Evolutionary conservation across 2,329 filamentous ascomycete species (phyloP), one percentile per base, ranked within the genome.

Genomic region (Colletotrichum sp.): DNA sequence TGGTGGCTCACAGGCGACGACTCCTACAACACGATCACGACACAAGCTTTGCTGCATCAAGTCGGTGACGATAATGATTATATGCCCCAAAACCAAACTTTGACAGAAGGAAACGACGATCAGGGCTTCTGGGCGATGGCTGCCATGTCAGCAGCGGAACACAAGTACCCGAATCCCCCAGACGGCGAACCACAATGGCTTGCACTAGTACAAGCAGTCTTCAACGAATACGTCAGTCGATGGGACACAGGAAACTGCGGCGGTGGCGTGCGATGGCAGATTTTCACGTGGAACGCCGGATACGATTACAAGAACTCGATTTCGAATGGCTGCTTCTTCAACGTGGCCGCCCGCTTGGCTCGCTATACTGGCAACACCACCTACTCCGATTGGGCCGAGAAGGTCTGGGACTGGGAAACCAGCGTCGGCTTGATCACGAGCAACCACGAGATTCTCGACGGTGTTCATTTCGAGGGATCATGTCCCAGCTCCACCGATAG

Each of bases 71-170:
- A 91, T 77, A 80, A 82, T 11, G 90, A 94, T 80, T 94, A 89
- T 81, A 93, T 94, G 92, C 93, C 93, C 2, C 80, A 83, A n/a
- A 93, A 93, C 83, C 91, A 93, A 82, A 92, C 91, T 6, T 83
- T 86, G 59, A 89, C 89, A 1, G 84, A 90, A 77, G 93, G 93
- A 77, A 95, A 95, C 83, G 94, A 95, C 78, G 94, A 95, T 80
- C 94, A 95, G 83, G 93, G 94, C 7, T 96, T 97, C 85, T 98
- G 95, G 95, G 94, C 91, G 19, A 90, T 96, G 87, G 91, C 95
- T 1, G 94, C 93, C 75, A 94, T 98, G 88, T 90, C 91, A 12
- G 95, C 95, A 4, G 93, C 94, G 34, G 95, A 98, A 84, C 91
- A 93, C 80, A 92, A 92, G 76, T 96, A 94, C 80, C 93, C 93